A percentile compares a stretch with the other conserved stretches of the same genome.
Evolutionary conservation across 306 rosid genomes (phyloP).

Genomic region (Trichosanthes truncata): DNA sequence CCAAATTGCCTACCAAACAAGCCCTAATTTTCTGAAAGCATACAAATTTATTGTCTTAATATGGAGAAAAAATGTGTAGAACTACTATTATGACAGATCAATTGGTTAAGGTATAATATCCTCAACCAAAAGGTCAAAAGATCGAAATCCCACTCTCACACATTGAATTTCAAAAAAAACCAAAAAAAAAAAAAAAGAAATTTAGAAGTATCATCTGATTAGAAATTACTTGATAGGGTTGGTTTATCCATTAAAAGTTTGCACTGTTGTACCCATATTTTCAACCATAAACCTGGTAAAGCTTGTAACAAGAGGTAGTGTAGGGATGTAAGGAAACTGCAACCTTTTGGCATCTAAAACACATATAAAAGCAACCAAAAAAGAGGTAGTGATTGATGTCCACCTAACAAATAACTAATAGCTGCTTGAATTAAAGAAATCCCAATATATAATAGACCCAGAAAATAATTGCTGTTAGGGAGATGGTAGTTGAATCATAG

Average conservation of each 20-base stretch:
- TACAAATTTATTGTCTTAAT: too few relatives aligned
- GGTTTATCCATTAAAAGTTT: background rate
- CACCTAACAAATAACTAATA: background rate
- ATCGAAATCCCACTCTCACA: too few relatives aligned
- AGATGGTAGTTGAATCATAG: constrained; percentile 3
- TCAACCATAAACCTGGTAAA: background rate
- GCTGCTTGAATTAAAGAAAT: background rate
- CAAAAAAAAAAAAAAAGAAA: too few relatives aligned
- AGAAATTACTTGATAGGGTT: background rate
- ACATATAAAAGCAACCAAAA: background rate
- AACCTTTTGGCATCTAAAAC: background rate
- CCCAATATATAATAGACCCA: background rate
- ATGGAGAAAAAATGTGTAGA: too few relatives aligned
- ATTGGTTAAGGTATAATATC: too few relatives aligned
- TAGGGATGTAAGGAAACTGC: background rate
- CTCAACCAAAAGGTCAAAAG: too few relatives aligned
- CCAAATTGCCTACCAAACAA: too few relatives aligned
- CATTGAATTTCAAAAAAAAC: too few relatives aligned
- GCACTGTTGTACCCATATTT: background rate
- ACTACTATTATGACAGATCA: too few relatives aligned
- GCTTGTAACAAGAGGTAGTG: background rate
- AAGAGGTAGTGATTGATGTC: background rate
- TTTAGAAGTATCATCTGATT: background rate
- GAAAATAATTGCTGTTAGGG: background rate
- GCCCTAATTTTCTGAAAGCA: too few relatives aligned